Conservation (phyloP, 331 rosid genomes). For the Cucumis variabilis region DNA sequence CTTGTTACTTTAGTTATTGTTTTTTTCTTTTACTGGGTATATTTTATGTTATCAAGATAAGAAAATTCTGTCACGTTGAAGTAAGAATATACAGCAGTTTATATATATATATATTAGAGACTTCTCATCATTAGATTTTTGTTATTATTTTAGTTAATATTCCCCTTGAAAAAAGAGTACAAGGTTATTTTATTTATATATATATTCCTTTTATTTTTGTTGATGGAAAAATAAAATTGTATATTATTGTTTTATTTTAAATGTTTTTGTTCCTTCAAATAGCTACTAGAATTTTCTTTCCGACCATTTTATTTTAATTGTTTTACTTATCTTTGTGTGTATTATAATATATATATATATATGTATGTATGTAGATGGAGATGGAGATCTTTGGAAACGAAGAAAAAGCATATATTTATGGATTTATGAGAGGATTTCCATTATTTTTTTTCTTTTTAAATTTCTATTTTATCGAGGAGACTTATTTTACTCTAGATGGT, state of each 20-base stretch:
- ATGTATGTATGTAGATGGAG: no score
- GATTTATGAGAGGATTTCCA: no score
- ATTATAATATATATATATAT: no score
- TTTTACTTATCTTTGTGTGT: no score
- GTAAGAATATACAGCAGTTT: background rate
- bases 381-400: no score
- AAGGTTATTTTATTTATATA: background rate
- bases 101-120: background rate
- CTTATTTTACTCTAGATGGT: no score
- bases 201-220: no score
- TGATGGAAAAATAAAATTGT: no score
- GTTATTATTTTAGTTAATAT: constrained; percentile 4
- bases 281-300: constrained; percentile 18
- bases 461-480: no score
- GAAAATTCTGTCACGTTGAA: constrained; percentile 27
- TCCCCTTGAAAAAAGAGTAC: background rate
- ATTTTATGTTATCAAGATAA: constrained; percentile 30
- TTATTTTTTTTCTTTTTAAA: no score
- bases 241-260: background rate
- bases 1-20: constrained; percentile 20
- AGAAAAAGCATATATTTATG: no score
- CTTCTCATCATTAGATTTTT: background rate
- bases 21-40: background rate
- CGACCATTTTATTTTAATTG: background rate
- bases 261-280: background rate